A percentile compares a stretch with the other conserved stretches of the same genome.
Conservation (phyloP, 106 monocot genomes). For the Acorus gramineus region DNA sequence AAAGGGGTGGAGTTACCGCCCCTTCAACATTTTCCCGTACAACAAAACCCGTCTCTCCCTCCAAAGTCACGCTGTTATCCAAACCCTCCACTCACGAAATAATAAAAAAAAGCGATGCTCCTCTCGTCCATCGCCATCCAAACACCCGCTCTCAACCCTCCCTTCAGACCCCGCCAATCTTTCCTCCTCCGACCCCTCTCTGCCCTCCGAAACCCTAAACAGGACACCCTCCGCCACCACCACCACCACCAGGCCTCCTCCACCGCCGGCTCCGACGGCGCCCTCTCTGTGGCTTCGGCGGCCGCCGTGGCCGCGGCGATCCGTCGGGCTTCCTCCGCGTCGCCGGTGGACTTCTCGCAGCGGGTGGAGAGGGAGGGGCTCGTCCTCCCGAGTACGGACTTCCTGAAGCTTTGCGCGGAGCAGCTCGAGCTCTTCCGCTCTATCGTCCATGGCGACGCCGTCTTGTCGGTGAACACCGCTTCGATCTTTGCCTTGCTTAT, state of each 20-base stretch:
- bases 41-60: no score
- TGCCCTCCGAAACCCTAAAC: not conserved
- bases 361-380: slow-evolving; percentile 22
- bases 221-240: not conserved
- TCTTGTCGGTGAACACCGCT: slow-evolving; percentile 37
- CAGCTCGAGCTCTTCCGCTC: slow-evolving; percentile 58
- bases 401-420: slow-evolving; percentile 44
- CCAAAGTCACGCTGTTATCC: no score
- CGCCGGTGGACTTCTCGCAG: slow-evolving; percentile 43
- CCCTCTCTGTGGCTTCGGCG: slow-evolving; percentile 23
- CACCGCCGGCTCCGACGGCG: slow-evolving; percentile 5
- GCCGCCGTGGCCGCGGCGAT: slow-evolving; percentile 49
- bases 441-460: slow-evolving; percentile 41
- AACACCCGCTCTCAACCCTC: no score
- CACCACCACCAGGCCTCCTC: slow-evolving; percentile 6
- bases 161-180: no score
- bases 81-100: no score
- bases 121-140: no score
- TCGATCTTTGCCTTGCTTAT: not conserved
- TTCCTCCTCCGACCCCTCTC: not conserved
- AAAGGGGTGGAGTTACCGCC: no score
- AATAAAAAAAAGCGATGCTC: no score
- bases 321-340: slow-evolving; percentile 30
- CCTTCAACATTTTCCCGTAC: no score
- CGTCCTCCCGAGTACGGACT: slow-evolving; percentile 45